Base-by-base conservation (phyloP, 306 rosid species). In the Luffa acutangula region DNA sequence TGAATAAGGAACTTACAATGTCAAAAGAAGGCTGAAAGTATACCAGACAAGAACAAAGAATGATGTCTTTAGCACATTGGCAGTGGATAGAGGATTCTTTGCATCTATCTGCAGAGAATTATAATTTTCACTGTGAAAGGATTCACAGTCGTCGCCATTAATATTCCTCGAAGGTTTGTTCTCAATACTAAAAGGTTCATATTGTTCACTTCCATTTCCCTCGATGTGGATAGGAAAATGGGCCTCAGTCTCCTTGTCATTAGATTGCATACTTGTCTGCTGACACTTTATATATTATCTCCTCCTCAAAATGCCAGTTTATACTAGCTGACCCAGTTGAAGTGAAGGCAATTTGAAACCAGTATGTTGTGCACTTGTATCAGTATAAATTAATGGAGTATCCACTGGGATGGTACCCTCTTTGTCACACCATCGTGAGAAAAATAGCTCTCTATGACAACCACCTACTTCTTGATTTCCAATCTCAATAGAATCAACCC, bases 11-110 rank as follows among this genome's bases (percentile, higher is more conserved):
- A 89, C 98, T 95, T 90, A 95, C 99, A 95, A 83, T 79, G 99
- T 95, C 93, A 95, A 88, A 83, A 91, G 84, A 64, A 95, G 90
- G 91, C 99, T 95, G 88, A 83, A 95, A 78, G 90, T 90, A 89
- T 93, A 95, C 99, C 99, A 95, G 45, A 90, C 85, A 52, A 95
- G 84, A 77, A 95, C 67, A 66, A 93, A 93, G 86, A 93, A 91
- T 82, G 91, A 85, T n/a, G 91, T 95, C 91, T 91, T 93, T 76
- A 95, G 74, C 76, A 95, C 86, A 86, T 80, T 84, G 51, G 93
- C 84, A 79, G 33, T 78, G 56, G 86, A 71, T 21, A 91, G 56
- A 79, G 86, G 87, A 84, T 83, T 81, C 42, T 85, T 80, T 49
- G 78, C 82, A 82, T 56, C 77, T 80, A 46, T 71, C 31, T 75